Conservation (phyloP, 176 grass and related monocot genomes). For the Rhipidocladum racemiflorum region DNA sequence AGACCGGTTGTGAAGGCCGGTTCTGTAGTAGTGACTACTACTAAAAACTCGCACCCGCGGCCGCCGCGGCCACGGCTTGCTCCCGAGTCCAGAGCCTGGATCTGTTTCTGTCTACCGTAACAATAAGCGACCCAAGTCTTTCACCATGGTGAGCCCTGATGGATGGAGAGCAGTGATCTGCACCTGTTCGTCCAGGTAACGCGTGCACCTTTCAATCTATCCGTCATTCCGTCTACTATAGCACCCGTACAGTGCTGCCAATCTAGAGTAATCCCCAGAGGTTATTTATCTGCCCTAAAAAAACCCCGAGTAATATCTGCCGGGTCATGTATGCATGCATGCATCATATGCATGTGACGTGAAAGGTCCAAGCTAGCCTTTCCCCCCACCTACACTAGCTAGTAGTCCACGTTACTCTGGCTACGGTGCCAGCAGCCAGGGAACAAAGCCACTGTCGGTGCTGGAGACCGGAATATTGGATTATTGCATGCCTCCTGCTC, state of each 20-base stretch:
- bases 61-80: too few relatives aligned
- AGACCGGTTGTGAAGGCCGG: too few relatives aligned
- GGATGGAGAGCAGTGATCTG: neutral
- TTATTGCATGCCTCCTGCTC: neutral
- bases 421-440: neutral
- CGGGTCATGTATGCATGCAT: neutral
- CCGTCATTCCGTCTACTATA: neutral
- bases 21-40: too few relatives aligned
- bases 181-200: neutral
- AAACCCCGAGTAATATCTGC: neutral
- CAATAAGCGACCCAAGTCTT: too few relatives aligned
- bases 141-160: neutral
- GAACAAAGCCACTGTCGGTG: slow-evolving; percentile 13
- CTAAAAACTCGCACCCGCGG: too few relatives aligned
- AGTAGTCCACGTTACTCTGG: neutral
- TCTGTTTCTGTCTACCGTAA: too few relatives aligned
- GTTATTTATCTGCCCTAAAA: neutral
- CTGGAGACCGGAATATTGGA: neutral
- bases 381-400: neutral
- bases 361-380: neutral
- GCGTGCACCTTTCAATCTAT: neutral
- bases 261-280: slow-evolving; percentile 31
- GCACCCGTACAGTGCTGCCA: neutral
- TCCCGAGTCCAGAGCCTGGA: too few relatives aligned
- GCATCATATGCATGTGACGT: neutral